Base-by-base conservation (phyloP, 1,139 yeast genomes). In the Pichia sp. region DNA sequence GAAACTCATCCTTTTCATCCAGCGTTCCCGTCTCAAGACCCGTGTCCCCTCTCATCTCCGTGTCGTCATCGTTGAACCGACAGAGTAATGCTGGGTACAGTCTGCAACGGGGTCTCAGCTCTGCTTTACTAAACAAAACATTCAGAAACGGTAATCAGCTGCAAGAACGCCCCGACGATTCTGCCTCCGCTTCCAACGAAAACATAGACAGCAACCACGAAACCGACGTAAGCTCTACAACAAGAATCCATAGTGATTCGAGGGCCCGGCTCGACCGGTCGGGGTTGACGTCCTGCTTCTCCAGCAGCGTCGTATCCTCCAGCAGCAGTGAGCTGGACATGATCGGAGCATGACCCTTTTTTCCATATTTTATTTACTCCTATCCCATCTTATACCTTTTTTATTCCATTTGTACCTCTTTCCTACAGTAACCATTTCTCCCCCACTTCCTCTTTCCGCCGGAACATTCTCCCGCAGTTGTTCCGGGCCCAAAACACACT, bases 261-360 rank as follows among this genome's bases (percentile, higher is more conserved):
- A 19, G 34, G 18, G 31, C 12, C 12, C 30, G n/a, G 13, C 1
- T 42, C 26, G 45, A 42, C 2, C 30, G 45, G 3, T 25, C 34
- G 6, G 18, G 19, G 13, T 26, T 42, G 9, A 13, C 39, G 16
- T 39, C 21, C 7, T 39, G 10, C 23, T 23, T 37, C 13, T 37
- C 31, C 34, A 36, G 26, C 28, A 22, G 31, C 9, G 12, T 41
- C 8, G 8, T 41, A 6, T 41, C 44, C 5, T 21, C 26, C 13
- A 41, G 45, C 31, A 26, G 45, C 34, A 42, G 45, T 22, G 45
- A 42, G 4, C 18, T 23, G 18, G 45, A 42, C 31, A 9, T 42
- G 13, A 42, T 42, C 21, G 34, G 34, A 23, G 45, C 26, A 5
- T 42, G 22, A 42, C 4, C 16, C 19, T 2, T 9, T 8, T 19